Conservation (phyloP, 108 stramenopile species). For the Pseudonitzschia multiseries region DNA sequence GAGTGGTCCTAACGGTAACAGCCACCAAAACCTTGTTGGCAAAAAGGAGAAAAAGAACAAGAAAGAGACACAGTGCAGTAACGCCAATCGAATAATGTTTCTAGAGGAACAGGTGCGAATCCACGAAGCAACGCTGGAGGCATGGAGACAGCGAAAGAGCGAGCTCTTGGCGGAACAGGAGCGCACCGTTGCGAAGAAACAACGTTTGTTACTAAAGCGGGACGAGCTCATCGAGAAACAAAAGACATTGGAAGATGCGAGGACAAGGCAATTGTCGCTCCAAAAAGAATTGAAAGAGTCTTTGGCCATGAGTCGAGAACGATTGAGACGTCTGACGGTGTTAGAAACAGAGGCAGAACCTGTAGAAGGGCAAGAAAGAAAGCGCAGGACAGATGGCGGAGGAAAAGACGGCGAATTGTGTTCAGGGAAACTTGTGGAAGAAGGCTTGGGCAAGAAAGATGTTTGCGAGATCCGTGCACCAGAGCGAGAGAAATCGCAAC, state of each 20-base stretch:
- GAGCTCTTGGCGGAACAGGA: neutral
- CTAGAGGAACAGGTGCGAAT: conserved; percentile 11
- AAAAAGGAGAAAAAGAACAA: no score
- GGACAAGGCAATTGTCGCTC: conserved; percentile 15
- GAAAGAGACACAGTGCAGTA: no score
- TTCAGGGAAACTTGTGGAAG: neutral
- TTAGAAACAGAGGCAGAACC: conserved; percentile 16
- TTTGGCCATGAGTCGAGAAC: conserved; percentile 27
- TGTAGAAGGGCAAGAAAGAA: neutral
- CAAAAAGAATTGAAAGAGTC: conserved; percentile 27
- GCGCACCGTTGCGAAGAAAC: neutral
- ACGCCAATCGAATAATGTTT: neutral
- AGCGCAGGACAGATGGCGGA: no score
- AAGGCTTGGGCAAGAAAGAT: neutral
- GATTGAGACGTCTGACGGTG: conserved; percentile 16
- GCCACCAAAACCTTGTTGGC: no score
- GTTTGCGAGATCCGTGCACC: no score
- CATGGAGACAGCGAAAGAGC: conserved; percentile 4
- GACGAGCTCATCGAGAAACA: neutral
- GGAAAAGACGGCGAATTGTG: neutral
- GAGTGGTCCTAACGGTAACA: neutral
- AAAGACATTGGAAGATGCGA: neutral
- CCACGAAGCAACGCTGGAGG: conserved; percentile 7
- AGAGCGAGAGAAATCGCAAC: no score
- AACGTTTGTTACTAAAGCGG: neutral